Percentiles rank a stretch among this genome's conserved stretches.
These are phyloP conservation scores for Tricholoma saponaceum DNA, from an alignment of 768 basidiomycete species.

Conservation along the genomic window DNA sequence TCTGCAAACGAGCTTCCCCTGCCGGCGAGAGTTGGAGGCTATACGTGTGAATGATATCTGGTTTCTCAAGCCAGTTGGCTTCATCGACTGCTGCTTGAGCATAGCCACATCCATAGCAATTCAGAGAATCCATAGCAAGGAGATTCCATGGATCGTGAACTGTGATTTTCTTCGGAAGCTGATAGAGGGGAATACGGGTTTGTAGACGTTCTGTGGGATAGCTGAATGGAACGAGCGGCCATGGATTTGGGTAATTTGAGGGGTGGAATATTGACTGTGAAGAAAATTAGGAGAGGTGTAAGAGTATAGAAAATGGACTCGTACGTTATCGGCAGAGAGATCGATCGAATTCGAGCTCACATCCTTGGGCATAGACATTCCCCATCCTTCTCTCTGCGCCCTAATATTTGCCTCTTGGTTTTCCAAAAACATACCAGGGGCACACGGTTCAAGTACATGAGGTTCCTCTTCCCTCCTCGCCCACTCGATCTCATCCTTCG, in stretches of 20 bases:
- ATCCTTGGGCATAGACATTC: neutral
- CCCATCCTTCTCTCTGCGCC: neutral
- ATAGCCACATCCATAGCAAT: neutral
- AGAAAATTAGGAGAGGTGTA: neutral
- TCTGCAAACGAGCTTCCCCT: neutral
- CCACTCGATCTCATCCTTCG: neutral
- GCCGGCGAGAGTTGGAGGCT: neutral
- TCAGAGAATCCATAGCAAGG: neutral
- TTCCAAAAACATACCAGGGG: no score
- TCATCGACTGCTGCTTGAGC: neutral
- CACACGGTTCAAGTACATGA: neutral
- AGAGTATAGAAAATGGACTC: neutral
- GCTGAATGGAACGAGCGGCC: neutral
- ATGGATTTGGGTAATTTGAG: neutral
- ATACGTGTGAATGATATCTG: neutral
- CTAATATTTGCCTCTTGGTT: neutral
- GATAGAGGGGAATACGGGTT: neutral
- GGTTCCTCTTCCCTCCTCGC: neutral
- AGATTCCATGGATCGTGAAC: constrained; percentile 1
- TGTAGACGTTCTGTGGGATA: neutral
- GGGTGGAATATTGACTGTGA: neutral
- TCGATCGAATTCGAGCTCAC: neutral
- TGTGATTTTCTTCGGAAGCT: neutral
- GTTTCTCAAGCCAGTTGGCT: neutral
- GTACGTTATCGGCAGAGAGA: neutral